These are phyloP conservation scores for Geosmithia putterillii DNA, from an alignment of 2,329 filamentous ascomycete genomes.

Conservation along the genomic window DNA sequence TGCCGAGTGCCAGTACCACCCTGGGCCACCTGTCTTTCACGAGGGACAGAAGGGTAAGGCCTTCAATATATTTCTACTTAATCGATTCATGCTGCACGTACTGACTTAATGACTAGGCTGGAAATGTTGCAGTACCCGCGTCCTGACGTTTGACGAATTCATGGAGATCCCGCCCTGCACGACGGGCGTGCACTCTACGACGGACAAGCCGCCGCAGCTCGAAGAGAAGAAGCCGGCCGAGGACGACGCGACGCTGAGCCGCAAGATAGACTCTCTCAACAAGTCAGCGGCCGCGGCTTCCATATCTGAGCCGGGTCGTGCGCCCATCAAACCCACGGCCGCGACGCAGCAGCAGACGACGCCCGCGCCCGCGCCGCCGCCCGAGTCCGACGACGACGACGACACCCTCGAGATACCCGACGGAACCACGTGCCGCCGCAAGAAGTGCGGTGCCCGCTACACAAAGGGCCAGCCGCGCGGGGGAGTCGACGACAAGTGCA, in stretches of 20 bases:
- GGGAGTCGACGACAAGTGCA: slow-evolving; percentile 55
- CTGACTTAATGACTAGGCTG: slow-evolving; percentile 63
- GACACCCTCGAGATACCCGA: slow-evolving; percentile 59
- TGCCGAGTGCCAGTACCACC: slow-evolving; percentile 84
- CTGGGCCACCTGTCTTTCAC: slow-evolving; percentile 87
- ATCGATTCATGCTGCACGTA: too few species aligned
- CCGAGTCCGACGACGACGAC: slow-evolving; percentile 83
- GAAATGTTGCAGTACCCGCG: slow-evolving; percentile 97
- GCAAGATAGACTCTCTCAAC: slow-evolving; percentile 42
- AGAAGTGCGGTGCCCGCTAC: slow-evolving; percentile 59
- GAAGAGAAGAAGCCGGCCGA: slow-evolving; percentile 45
- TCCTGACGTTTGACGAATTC: slow-evolving; percentile 97
- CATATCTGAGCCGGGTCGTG: slow-evolving; percentile 26
- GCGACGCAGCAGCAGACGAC: slow-evolving; percentile 28
- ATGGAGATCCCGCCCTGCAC: slow-evolving; percentile 87
- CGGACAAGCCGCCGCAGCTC: slow-evolving; percentile 54
- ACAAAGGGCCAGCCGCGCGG: slow-evolving; percentile 46
- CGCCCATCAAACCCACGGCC: slow-evolving; percentile 22
- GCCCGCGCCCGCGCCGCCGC: slow-evolving; percentile 42
- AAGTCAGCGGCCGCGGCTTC: slow-evolving; percentile 24
- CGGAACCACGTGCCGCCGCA: slow-evolving; percentile 65
- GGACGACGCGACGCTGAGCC: slow-evolving; percentile 25
- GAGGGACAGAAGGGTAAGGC: slow-evolving; percentile 88
- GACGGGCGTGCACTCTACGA: slow-evolving; percentile 80
- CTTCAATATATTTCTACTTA: neutral